Percentiles rank a stretch among this genome's conserved stretches.
Evolutionary conservation across 2,329 filamentous ascomycete genomes (phyloP).

Genomic region (Chrysoporthe puriensis): DNA sequence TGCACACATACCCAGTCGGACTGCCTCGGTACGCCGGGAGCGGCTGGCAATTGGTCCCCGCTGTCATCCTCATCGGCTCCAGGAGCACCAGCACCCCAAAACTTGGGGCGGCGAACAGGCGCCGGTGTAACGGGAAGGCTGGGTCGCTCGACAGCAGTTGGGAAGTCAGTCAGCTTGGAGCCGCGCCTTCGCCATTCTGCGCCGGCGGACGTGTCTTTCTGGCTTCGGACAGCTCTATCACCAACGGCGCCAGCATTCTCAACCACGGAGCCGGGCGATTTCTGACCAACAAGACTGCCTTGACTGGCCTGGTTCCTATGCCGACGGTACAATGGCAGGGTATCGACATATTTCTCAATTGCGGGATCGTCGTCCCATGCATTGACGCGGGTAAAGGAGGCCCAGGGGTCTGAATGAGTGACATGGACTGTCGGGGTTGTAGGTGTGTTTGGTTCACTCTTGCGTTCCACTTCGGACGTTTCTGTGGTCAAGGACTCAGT

Average conservation of each 20-base stretch:
- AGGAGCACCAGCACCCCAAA: slow-evolving; percentile 60
- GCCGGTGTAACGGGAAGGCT: slow-evolving; percentile 91
- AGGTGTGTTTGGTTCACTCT: slow-evolving; percentile 51
- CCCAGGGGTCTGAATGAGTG: slow-evolving; percentile 66
- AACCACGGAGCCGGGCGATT: slow-evolving; percentile 29
- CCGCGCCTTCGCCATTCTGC: slow-evolving; percentile 41
- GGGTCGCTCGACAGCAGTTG: slow-evolving; percentile 77
- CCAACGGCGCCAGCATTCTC: slow-evolving; percentile 27
- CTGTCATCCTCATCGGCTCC: slow-evolving; percentile 55
- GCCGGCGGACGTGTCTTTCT: slow-evolving; percentile 24
- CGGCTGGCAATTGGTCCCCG: slow-evolving; percentile 67
- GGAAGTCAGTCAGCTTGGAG: slow-evolving; percentile 84
- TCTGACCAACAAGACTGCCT: slow-evolving; percentile 36
- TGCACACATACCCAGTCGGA: slow-evolving; percentile 90
- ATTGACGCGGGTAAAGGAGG: slow-evolving; percentile 74
- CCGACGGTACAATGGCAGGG: slow-evolving; percentile 65
- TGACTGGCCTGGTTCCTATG: slow-evolving; percentile 39
- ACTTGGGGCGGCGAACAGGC: slow-evolving; percentile 69
- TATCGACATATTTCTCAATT: slow-evolving; percentile 85
- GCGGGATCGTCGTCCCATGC: slow-evolving; percentile 92
- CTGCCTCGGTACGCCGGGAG: slow-evolving; percentile 84
- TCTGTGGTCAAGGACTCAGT: slow-evolving; percentile 43
- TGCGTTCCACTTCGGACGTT: slow-evolving; percentile 41
- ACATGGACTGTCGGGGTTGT: slow-evolving; percentile 52
- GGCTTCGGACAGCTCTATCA: slow-evolving; percentile 19